A percentile compares a stretch with the other conserved stretches of the same genome.
Evolutionary conservation across 805 yeast species (phyloP).

Genomic region (Sporopachydermia lactativora): DNA sequence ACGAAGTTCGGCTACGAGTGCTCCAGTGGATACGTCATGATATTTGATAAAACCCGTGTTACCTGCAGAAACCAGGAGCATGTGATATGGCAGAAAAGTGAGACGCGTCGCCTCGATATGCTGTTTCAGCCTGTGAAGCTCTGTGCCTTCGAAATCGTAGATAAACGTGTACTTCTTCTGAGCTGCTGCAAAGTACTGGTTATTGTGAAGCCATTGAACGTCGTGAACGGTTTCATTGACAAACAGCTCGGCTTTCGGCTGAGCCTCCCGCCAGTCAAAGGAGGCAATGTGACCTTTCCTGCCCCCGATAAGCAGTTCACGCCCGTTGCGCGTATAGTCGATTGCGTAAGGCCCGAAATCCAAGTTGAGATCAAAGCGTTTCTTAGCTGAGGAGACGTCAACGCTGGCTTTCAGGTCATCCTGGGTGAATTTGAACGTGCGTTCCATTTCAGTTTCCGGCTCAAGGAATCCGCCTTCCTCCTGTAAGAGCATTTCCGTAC

Average conservation of each 20-base stretch:
- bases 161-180: constrained; percentile 90
- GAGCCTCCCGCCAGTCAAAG: constrained; percentile 90
- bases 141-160: constrained; percentile 83
- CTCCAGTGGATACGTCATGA: constrained; percentile 93
- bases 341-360: constrained; percentile 79
- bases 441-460: constrained; percentile 87
- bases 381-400: constrained; percentile 61
- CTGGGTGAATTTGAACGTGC: constrained; percentile 75
- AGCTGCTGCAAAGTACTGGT: constrained; percentile 87
- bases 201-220: constrained; percentile 76
- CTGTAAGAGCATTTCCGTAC: constrained; percentile 70
- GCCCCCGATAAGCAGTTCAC: constrained; percentile 76
- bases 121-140: constrained; percentile 80
- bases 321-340: constrained; percentile 80
- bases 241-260: constrained; percentile 65
- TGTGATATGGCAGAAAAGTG: constrained; percentile 90
- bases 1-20: constrained; percentile 64
- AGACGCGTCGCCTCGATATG: constrained; percentile 75
- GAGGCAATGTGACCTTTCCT: constrained; percentile 90
- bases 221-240: constrained; percentile 83
- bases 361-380: constrained; percentile 59
- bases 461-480: constrained; percentile 82
- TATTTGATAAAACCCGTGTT: constrained; percentile 78
- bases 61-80: constrained; percentile 76
- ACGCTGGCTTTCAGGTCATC: constrained; percentile 63